Conservation (phyloP, 2,329 filamentous ascomycete species). For the Talaromyces funiculosus region DNA sequence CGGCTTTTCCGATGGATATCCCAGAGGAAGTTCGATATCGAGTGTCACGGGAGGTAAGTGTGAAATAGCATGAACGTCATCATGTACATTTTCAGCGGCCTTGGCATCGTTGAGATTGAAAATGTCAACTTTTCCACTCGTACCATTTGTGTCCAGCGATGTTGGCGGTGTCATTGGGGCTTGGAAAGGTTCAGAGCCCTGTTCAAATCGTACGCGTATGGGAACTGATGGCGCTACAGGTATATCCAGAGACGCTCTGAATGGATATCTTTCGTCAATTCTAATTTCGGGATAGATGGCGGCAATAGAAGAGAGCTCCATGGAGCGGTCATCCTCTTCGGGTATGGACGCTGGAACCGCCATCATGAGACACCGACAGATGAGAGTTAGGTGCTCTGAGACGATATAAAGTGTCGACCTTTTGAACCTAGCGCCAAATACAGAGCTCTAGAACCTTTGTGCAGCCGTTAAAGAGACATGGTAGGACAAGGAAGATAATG, state of each 20-base stretch:
- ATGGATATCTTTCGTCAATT: constrained; percentile 42
- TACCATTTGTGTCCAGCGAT: constrained; percentile 30
- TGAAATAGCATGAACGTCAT: constrained; percentile 44
- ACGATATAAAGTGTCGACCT: background rate
- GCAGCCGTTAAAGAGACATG: constrained; percentile 7
- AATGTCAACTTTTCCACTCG: constrained; percentile 20
- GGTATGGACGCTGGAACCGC: background rate
- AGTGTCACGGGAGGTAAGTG: constrained; percentile 54
- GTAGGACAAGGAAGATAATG: background rate
- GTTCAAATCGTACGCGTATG: constrained; percentile 42
- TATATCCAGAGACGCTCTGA: constrained; percentile 50
- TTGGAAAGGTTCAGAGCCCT: constrained; percentile 29
- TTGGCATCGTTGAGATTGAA: background rate
- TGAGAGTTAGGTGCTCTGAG: background rate
- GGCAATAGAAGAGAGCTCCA: constrained; percentile 55
- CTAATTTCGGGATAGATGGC: constrained; percentile 59
- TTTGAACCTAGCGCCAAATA: background rate
- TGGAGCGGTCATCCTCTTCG: constrained; percentile 51
- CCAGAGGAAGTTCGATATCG: constrained; percentile 48
- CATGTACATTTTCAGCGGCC: constrained; percentile 16
- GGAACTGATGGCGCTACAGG: constrained; percentile 51
- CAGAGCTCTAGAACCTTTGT: background rate
- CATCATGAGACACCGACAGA: background rate
- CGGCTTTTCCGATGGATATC: constrained; percentile 51
- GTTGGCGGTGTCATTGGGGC: constrained; percentile 38